Base-by-base conservation (phyloP, 495 filamentous ascomycete genomes). In the Sporormia fimetaria region DNA sequence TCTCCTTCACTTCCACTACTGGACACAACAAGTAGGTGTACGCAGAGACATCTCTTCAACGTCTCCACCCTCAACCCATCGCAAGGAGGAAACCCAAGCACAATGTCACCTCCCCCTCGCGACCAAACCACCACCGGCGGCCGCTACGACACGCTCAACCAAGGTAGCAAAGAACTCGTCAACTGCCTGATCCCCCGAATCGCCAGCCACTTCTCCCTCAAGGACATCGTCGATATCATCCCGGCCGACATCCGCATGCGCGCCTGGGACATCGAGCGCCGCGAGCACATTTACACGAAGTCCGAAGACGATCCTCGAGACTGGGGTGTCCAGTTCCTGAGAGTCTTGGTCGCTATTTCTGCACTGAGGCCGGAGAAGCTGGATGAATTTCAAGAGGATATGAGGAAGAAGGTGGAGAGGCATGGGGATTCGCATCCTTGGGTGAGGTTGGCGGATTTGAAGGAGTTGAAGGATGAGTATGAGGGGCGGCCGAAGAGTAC, bases 301-400 rank as follows among this genome's bases (percentile, higher is more conserved):
- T n/a, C 47, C 14, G 47, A 50, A 24, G 29, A 40, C 18, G 47
- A 50, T 22, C 27, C 47, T 1, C 40, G 47, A 21, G 44, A 50
- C 32, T 50, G 47, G 47, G 47, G 40, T 26, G 40, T 44, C 21
- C 40, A 39, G 15, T 44, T 50, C 27, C 41, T 50, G 16, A 44
- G 40, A 21, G 47, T 40, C 16, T 35, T 44, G 3, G 14, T 40
- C 4, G 20, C 28, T 8, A 44, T 44, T 17, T 30, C 47, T 8
- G 35, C 30, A 23, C 21, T 44, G 22, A 43, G 23, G 20, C 25
- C 20, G 12, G 47, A 36, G 7, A 34, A 50, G 9, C 32, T 49
- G 10, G 24, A 17, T 14, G 34, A 17, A 10, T 49, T 49, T 40
- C 46, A 49, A 23, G 26, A 37, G 7, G 25, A 43, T 16, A 33